Conservation (phyloP, 805 yeast species). For the Ogataea ganodermae region DNA sequence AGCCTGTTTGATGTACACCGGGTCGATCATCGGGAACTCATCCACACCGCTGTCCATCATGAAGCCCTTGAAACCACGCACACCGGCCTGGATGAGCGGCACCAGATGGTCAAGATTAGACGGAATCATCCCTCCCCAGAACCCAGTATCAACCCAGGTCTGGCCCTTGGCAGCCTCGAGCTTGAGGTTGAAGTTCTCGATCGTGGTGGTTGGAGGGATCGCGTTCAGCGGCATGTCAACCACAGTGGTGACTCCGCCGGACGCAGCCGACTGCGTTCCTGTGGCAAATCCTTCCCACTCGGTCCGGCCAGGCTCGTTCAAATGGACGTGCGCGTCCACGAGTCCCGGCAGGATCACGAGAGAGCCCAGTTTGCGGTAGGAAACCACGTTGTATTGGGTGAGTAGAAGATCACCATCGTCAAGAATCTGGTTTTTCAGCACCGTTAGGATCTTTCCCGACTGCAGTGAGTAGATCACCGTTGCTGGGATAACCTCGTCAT, state of each 20-base stretch:
- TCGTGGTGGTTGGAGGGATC: constrained; percentile 90
- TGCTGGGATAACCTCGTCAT: constrained; percentile 52
- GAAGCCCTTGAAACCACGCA: constrained; percentile 92
- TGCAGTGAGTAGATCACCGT: constrained; percentile 61
- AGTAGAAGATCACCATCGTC: constrained; percentile 43
- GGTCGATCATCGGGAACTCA: constrained; percentile 83
- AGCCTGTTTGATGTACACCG: constrained; percentile 65
- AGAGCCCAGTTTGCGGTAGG: constrained; percentile 61
- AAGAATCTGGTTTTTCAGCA: constrained; percentile 42
- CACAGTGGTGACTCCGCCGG: constrained; percentile 96
- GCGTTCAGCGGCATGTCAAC: constrained; percentile 97
- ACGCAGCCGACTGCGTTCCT: constrained; percentile 91
- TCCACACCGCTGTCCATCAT: constrained; percentile 95
- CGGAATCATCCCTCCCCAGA: constrained; percentile 96
- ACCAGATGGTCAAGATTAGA: constrained; percentile 65
- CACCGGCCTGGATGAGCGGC: constrained; percentile 83
- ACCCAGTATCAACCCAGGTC: constrained; percentile 91
- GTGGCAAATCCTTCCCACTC: constrained; percentile 99
- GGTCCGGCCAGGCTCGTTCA: constrained; percentile 97
- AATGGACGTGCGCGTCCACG: constrained; percentile 91
- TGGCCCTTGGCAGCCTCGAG: constrained; percentile 77
- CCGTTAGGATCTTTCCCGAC: constrained; percentile 60
- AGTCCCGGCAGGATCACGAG: constrained; percentile 80
- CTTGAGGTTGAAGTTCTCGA: constrained; percentile 73
- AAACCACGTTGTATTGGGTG: constrained; percentile 40